Evolutionary conservation across 2,329 filamentous ascomycete genomes (phyloP), one percentile per base, ranked within the genome.

Genomic region (Fusarium newnesense): DNA sequence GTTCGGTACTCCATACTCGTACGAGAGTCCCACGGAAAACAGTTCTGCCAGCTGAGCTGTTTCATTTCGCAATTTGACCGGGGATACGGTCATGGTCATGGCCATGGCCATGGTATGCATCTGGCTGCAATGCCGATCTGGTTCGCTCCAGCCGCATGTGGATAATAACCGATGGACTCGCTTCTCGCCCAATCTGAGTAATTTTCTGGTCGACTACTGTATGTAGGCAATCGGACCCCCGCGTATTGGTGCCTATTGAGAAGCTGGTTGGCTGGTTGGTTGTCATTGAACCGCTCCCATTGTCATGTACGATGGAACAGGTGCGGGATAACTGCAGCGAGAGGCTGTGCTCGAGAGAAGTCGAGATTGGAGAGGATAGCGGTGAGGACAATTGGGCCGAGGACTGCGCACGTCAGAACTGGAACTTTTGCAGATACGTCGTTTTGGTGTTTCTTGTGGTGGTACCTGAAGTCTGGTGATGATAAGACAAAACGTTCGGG

Each of bases 71-170:
- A 56, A 54, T 54, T 60, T 34, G 43, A 42, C 39, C 18, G 24
- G 42, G 47, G 34, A 59, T 30, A 50, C 26, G 30, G 46, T n/a
- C 26, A 64, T 46, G 26, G 24, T 9, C 42, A 68, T 46, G 26
- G 24, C 19, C 42, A 68, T 46, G 26, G 24, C 19, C 37, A 62
- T 63, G 34, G 43, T 18, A 60, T 66, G 54, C 59, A 69, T 47
- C 60, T 68, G 37, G 57, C 67, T 72, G 69, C 70, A 72, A 56
- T 49, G 56, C 69, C 70, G 70, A 72, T 72, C 70, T 72, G 58
- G 69, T 50, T 67, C 32, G 40, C 57, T 52, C 60, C 66, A 70
- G 53, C 52, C 52, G 66, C 65, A 65, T 65, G 47, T 53, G 65
- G 67, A 69, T 69, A 64, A 49, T 39, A 42, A 64, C 32, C n/a